These are phyloP conservation scores for Yamadazyma blattariae DNA, from an alignment of 1,139 yeast species.

Conservation along the genomic window DNA sequence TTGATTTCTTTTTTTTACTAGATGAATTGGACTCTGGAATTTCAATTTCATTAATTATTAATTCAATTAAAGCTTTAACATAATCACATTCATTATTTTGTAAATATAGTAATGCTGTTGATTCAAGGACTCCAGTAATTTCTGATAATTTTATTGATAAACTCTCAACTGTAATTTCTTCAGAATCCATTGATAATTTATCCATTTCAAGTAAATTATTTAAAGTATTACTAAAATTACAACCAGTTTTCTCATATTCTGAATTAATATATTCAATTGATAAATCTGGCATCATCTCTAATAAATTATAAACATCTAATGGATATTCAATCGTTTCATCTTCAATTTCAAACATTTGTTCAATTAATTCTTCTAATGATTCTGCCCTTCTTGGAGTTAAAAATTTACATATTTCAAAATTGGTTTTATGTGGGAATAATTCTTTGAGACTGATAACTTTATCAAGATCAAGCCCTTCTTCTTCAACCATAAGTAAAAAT, in stretches of 20 bases:
- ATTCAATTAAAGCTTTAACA: slow-evolving; percentile 24
- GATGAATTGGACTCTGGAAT: slow-evolving; percentile 6
- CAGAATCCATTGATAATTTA: neutral
- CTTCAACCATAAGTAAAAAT: neutral
- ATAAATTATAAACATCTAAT: slow-evolving; percentile 9
- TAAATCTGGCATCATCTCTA: slow-evolving; percentile 10
- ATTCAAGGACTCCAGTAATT: neutral
- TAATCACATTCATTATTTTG: slow-evolving; percentile 16
- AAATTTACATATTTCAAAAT: slow-evolving; percentile 2
- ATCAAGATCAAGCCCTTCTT: neutral
- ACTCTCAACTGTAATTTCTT: neutral
- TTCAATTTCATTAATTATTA: slow-evolving; percentile 18
- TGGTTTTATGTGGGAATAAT: slow-evolving; percentile 4
- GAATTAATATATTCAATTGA: slow-evolving; percentile 2
- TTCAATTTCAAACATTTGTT: slow-evolving; percentile 2
- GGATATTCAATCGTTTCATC: slow-evolving; percentile 6
- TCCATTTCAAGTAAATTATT: neutral
- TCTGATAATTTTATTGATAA: neutral
- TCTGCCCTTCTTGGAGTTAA: neutral
- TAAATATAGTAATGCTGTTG: slow-evolving; percentile 4
- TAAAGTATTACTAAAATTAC: slow-evolving; percentile 3
- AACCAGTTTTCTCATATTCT: neutral
- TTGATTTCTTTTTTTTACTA: slow-evolving; percentile 1
- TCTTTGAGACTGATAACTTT: neutral
- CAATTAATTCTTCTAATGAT: slow-evolving; percentile 7